These are phyloP conservation scores for Chlorella sp. DNA, from an alignment of 139 green algal species.

Conservation along the genomic window DNA sequence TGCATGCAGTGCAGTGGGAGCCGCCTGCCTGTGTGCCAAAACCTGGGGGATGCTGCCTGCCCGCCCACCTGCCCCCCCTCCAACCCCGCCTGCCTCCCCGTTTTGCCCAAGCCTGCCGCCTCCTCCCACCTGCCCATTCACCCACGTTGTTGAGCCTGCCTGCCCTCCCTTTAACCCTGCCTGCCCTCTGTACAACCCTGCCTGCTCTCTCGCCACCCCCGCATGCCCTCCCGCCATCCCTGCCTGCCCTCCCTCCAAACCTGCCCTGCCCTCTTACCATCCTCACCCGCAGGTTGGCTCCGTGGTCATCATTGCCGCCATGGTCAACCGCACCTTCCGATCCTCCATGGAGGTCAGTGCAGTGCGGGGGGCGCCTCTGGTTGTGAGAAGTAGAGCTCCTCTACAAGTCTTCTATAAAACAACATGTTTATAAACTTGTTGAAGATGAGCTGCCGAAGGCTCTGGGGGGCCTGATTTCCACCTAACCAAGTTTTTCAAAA, in stretches of 20 bases:
- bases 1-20: neutral
- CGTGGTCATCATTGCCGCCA: slow-evolving; percentile 82
- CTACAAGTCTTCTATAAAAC: too few species aligned
- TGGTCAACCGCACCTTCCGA: slow-evolving; percentile 83
- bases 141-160: too few species aligned
- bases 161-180: neutral
- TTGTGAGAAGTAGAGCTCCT: too few species aligned
- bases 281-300: slow-evolving; percentile 42
- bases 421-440: too few species aligned
- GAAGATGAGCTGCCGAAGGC: too few species aligned
- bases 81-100: too few species aligned
- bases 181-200: neutral
- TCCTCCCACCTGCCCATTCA: neutral
- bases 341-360: slow-evolving; percentile 76
- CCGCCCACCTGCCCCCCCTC: too few species aligned
- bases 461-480: too few species aligned
- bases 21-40: neutral
- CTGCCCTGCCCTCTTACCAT: neutral
- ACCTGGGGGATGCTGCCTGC: neutral
- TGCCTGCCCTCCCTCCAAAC: neutral
- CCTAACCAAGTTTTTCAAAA: too few species aligned
- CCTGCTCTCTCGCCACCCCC: too few species aligned
- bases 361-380: neutral
- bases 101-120: neutral
- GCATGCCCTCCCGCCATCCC: neutral